Conservation (phyloP, 1,284 basidiomycete species). For the Marasmius sp. region DNA sequence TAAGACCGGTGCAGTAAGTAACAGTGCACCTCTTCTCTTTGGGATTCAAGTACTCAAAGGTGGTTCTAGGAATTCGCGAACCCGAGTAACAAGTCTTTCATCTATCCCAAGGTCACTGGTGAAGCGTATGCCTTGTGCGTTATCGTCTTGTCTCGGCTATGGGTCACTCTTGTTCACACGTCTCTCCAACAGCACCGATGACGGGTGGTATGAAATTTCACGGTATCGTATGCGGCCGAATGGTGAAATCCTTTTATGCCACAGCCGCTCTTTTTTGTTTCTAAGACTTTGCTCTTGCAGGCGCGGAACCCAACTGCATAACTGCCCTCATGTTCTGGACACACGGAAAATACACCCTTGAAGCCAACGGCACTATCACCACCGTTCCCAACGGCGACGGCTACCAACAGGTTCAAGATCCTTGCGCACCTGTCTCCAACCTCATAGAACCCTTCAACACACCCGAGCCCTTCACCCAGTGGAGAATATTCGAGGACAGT, state of each 20-base stretch:
- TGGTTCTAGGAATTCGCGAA: slow-evolving; percentile 72
- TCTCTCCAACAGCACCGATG: slow-evolving; percentile 46
- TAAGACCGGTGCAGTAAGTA: slow-evolving; percentile 79
- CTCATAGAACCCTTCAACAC: slow-evolving; percentile 81
- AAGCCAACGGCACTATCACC: slow-evolving; percentile 75
- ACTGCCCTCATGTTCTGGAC: slow-evolving; percentile 83
- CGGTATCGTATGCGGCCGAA: slow-evolving; percentile 86
- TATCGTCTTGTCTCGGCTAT: slow-evolving; percentile 16
- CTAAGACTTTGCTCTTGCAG: slow-evolving; percentile 34
- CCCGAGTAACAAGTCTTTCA: slow-evolving; percentile 79
- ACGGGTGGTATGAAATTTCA: slow-evolving; percentile 83
- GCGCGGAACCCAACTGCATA: slow-evolving; percentile 76
- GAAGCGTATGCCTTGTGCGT: slow-evolving; percentile 86
- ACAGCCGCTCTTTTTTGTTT: not conserved
- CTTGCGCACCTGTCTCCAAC: slow-evolving; percentile 84
- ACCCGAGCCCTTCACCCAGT: slow-evolving; percentile 55
- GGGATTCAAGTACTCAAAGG: not conserved
- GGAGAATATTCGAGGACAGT: slow-evolving; percentile 61
- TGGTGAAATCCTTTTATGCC: slow-evolving; percentile 43
- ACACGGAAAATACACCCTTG: slow-evolving; percentile 74
- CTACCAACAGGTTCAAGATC: slow-evolving; percentile 88
- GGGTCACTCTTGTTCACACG: not conserved
- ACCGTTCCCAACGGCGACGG: slow-evolving; percentile 78
- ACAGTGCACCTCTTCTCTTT: not conserved
- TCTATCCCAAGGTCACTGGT: slow-evolving; percentile 80